These are phyloP conservation scores for Aspergillus avenaceus DNA, from an alignment of 495 filamentous ascomycete species.

Conservation along the genomic window DNA sequence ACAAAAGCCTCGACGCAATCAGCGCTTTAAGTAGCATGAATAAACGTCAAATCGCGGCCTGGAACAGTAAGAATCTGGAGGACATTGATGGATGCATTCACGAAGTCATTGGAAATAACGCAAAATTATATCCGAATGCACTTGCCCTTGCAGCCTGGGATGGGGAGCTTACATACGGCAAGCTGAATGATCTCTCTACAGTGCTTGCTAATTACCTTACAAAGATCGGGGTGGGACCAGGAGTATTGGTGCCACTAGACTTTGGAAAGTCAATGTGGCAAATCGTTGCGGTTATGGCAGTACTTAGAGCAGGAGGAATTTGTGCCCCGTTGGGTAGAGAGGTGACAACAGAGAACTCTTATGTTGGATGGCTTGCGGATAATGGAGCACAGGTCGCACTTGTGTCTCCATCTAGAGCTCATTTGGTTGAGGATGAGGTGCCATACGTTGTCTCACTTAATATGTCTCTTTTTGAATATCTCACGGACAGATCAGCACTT, in stretches of 20 bases:
- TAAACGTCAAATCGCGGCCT: slow-evolving; percentile 33
- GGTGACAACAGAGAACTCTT: slow-evolving; percentile 15
- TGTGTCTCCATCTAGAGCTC: slow-evolving; percentile 35
- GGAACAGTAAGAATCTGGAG: slow-evolving; percentile 41
- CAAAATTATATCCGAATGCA: slow-evolving; percentile 27
- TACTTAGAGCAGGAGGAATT: slow-evolving; percentile 42
- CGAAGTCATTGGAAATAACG: slow-evolving; percentile 38
- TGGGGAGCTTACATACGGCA: slow-evolving; percentile 44
- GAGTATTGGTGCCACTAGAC: slow-evolving; percentile 32
- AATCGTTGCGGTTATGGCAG: slow-evolving; percentile 34
- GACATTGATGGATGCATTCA: slow-evolving; percentile 38
- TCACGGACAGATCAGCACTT: slow-evolving; percentile 15
- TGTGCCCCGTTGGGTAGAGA: slow-evolving; percentile 39
- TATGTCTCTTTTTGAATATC: slow-evolving; percentile 33
- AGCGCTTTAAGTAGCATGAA: slow-evolving; percentile 35
- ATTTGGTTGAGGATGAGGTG: slow-evolving; percentile 31
- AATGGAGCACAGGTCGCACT: slow-evolving; percentile 39
- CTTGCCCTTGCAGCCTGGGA: slow-evolving; percentile 48
- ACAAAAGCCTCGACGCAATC: slow-evolving; percentile 31
- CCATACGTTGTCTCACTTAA: slow-evolving; percentile 39
- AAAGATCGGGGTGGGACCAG: slow-evolving; percentile 35
- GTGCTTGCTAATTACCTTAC: slow-evolving; percentile 41
- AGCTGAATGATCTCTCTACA: slow-evolving; percentile 43
- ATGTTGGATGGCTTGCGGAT: slow-evolving; percentile 37
- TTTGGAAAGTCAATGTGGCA: slow-evolving; percentile 40